Base-by-base conservation (phyloP, 345 rosid species). In the Salix purpurea region DNA sequence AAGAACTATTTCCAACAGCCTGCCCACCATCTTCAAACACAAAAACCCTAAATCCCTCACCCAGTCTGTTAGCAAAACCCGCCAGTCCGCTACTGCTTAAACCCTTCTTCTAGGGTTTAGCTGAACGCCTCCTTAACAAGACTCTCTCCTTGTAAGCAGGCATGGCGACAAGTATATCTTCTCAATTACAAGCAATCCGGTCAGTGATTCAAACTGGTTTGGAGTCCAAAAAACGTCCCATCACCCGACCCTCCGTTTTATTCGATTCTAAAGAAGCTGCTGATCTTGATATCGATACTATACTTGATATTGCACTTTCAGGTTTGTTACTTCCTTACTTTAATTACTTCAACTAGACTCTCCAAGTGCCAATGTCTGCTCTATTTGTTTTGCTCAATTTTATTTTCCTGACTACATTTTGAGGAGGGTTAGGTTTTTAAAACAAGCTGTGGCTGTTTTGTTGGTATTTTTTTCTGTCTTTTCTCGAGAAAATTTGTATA, bases 251-350 rank as follows among this genome's bases (percentile, higher is more conserved):
- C 14, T 89, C 95, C 65, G 50, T 91, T 66, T 77, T 91, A 4
- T 91, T 83, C 75, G 79, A 73, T 68, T 79, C 92, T 48, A 88
- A 86, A 76, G 89, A 88, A 80, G 95, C 95, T 13, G 91, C 93
- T 6, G 99, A 96, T 76, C 75, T 92, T 10, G 96, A 93, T 68
- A 78, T 88, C 74, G 98, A 96, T 3, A 78, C 92, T 12, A 87
- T 96, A 34, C 79, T 85, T 36, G 75, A 65, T 68, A 86, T 90
- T 19, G 97, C 92, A 2, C 81, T 86, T 74, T 79, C 90, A 79
- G 99, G 84, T 82, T 52, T 16, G 70, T 40, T 34, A 15, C 15
- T 9, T 65, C 37, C 39, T 21, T 14, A 4, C 18, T 11, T 42
- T 46, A 15, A 3, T 46, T 46, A 46, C 52, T 46, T 46, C 52